These are phyloP conservation scores for Fusarium pseudograminearum DNA, from an alignment of 2,329 filamentous ascomycete species.

Conservation along the genomic window DNA sequence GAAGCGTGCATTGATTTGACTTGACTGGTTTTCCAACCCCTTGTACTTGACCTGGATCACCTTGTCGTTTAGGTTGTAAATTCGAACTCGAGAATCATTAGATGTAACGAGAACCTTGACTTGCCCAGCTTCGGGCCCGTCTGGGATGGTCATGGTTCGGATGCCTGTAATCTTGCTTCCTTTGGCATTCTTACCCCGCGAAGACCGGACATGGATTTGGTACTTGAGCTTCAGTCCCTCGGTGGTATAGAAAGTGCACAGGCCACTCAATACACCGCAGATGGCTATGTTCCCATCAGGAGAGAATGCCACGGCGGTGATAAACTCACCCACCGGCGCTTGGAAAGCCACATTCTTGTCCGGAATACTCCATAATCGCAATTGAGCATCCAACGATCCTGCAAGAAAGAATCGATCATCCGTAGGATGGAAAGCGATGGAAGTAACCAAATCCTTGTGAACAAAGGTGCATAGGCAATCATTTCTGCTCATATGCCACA, in stretches of 20 bases:
- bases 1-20: slow-evolving; percentile 90
- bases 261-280: slow-evolving; percentile 85
- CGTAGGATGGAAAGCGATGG: slow-evolving; percentile 91
- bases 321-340: slow-evolving; percentile 82
- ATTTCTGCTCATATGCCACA: slow-evolving; percentile 89
- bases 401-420: slow-evolving; percentile 98
- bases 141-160: slow-evolving; percentile 73
- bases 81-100: slow-evolving; percentile 90
- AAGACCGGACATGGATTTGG: slow-evolving; percentile 93
- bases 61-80: slow-evolving; percentile 91
- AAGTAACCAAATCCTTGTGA: slow-evolving; percentile 94
- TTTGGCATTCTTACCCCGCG: slow-evolving; percentile 91
- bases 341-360: slow-evolving; percentile 93
- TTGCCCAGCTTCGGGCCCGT: slow-evolving; percentile 65
- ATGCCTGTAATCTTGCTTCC: slow-evolving; percentile 98
- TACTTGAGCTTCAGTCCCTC: slow-evolving; percentile 86
- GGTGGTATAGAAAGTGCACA: slow-evolving; percentile 92
- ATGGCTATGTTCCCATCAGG: slow-evolving; percentile 92
- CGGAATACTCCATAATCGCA: slow-evolving; percentile 95
- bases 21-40: slow-evolving; percentile 89
- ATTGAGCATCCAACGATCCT: slow-evolving; percentile 87
- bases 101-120: slow-evolving; percentile 90
- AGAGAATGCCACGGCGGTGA: slow-evolving; percentile 93
- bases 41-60: slow-evolving; percentile 89
- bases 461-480: slow-evolving; percentile 95